These are phyloP conservation scores for Pyrenophora graminea DNA, from an alignment of 2,329 filamentous ascomycete species.

Conservation along the genomic window DNA sequence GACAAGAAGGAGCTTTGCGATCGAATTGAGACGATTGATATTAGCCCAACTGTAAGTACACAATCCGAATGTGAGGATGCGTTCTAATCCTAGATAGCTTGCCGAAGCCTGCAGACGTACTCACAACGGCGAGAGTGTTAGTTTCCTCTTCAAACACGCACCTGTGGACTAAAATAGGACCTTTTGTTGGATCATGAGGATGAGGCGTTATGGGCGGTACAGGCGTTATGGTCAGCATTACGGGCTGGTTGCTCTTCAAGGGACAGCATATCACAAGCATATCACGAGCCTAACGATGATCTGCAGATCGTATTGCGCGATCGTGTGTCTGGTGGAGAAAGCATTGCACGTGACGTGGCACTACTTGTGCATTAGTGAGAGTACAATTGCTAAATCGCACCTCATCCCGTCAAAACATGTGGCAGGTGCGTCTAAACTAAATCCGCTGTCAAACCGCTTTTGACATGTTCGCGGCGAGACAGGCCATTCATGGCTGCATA, in stretches of 20 bases:
- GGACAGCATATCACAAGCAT: neutral
- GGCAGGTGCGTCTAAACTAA: slow-evolving; percentile 15
- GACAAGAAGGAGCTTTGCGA: slow-evolving; percentile 79
- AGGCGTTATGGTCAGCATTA: slow-evolving; percentile 13
- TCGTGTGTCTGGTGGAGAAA: slow-evolving; percentile 15
- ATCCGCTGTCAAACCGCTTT: slow-evolving; percentile 26
- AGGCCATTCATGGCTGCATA: slow-evolving; percentile 1
- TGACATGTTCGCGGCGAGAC: slow-evolving; percentile 17
- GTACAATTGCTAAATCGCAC: slow-evolving; percentile 9
- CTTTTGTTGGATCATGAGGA: slow-evolving; percentile 10
- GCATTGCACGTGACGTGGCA: slow-evolving; percentile 20
- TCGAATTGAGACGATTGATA: slow-evolving; percentile 87
- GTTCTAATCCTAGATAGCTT: slow-evolving; percentile 49
- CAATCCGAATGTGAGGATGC: neutral
- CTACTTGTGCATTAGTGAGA: slow-evolving; percentile 23
- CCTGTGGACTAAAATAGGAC: slow-evolving; percentile 50
- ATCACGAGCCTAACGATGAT: slow-evolving; percentile 9
- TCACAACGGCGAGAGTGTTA: slow-evolving; percentile 72
- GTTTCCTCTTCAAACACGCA: slow-evolving; percentile 71
- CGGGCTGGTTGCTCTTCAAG: slow-evolving; percentile 3
- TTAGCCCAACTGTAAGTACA: slow-evolving; percentile 70
- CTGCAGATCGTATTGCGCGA: slow-evolving; percentile 13
- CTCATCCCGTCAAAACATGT: slow-evolving; percentile 17
- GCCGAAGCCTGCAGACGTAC: slow-evolving; percentile 73
- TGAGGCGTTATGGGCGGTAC: slow-evolving; percentile 21